phyloP scores from a whole-genome alignment of 495 filamentous ascomycete genomes.

The Aspergillus heteromorphus region DNA sequence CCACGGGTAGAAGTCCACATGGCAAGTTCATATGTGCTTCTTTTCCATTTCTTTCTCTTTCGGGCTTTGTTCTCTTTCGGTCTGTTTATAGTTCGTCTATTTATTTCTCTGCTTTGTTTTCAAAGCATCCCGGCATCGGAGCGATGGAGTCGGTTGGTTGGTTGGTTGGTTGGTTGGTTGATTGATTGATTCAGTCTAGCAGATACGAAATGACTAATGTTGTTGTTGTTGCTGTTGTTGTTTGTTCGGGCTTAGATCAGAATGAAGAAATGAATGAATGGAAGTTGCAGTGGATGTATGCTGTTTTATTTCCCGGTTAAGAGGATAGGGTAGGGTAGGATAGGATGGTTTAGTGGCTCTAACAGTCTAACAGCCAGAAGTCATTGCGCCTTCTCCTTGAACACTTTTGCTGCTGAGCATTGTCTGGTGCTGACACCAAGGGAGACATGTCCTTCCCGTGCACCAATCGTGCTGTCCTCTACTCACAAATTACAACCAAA shows the following conservation, averaged over 20 bases:
- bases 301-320: too few species aligned
- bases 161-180: slow-evolving; percentile 1
- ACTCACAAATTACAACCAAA: too few species aligned
- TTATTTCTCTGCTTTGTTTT: too few species aligned
- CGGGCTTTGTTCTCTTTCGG: neutral
- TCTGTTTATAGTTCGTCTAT: neutral
- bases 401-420: neutral
- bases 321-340: too few species aligned
- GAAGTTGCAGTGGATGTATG: neutral
- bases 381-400: neutral
- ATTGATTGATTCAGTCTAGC: too few species aligned
- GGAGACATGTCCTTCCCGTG: neutral
- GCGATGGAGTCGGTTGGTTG: slow-evolving; percentile 5
- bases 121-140: slow-evolving; percentile 3
- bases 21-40: too few species aligned
- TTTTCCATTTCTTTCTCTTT: neutral
- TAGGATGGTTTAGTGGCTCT: neutral
- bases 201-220: slow-evolving; percentile 1
- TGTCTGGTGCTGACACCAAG: neutral
- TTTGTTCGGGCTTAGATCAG: neutral
- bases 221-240: neutral
- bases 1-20: neutral
- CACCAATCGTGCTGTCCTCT: neutral
- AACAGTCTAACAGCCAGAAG: neutral
- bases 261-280: neutral